phyloP scores from a whole-genome alignment of 495 filamentous ascomycete genomes.

The Terfezia claveryi region DNA sequence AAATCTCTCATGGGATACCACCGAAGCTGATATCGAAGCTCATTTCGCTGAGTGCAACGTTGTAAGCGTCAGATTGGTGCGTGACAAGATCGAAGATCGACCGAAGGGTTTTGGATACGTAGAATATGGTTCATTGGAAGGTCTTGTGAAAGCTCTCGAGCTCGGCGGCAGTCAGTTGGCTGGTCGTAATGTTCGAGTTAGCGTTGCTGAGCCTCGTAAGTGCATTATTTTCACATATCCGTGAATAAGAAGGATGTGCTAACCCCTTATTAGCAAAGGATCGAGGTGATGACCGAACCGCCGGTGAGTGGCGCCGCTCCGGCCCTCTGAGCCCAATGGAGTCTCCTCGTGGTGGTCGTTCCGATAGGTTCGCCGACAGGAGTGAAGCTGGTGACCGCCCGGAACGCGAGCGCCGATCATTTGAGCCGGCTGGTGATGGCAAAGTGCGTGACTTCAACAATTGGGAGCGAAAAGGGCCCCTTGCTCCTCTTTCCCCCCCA shows the following conservation, averaged over 20 bases:
- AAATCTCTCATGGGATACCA: slow-evolving; percentile 87
- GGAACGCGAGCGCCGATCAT: slow-evolving; percentile 25
- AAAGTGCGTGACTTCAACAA: slow-evolving; percentile 71
- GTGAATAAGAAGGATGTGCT: neutral
- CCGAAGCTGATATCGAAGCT: slow-evolving; percentile 50
- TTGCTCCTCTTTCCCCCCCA: slow-evolving; percentile 45
- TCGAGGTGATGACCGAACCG: slow-evolving; percentile 36
- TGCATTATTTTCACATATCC: slow-evolving; percentile 1
- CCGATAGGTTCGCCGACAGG: slow-evolving; percentile 22
- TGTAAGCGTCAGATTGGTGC: slow-evolving; percentile 79
- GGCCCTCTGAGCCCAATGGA: slow-evolving; percentile 54
- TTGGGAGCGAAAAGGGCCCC: slow-evolving; percentile 89
- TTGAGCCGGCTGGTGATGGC: slow-evolving; percentile 39
- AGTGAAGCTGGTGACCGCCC: slow-evolving; percentile 29
- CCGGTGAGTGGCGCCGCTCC: slow-evolving; percentile 71
- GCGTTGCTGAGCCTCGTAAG: slow-evolving; percentile 69
- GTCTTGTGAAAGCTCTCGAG: slow-evolving; percentile 74
- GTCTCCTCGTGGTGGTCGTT: slow-evolving; percentile 29
- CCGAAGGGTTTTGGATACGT: slow-evolving; percentile 98
- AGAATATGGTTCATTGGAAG: slow-evolving; percentile 72
- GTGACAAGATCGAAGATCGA: slow-evolving; percentile 72
- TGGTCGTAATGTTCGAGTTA: slow-evolving; percentile 70
- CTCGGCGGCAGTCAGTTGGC: slow-evolving; percentile 58
- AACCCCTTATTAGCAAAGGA: slow-evolving; percentile 43
- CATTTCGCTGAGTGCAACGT: slow-evolving; percentile 72